A percentile compares a stretch with the other conserved stretches of the same genome.
Evolutionary conservation across 768 basidiomycete genomes (phyloP).

Genomic region (Lanmaoa pseudosensibilis): DNA sequence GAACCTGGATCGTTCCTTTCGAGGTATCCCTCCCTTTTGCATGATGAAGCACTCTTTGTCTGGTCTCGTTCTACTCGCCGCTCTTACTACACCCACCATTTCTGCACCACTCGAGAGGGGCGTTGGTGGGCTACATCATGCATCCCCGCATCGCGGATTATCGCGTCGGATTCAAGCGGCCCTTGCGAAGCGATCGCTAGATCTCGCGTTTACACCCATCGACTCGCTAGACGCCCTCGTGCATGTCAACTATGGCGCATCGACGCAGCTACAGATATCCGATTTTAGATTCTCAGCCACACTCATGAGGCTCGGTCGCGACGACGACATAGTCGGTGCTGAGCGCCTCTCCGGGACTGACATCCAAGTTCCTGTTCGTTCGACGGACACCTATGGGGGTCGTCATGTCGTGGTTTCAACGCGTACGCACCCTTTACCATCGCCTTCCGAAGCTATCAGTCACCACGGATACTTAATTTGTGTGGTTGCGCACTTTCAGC

Average conservation of each 20-base stretch:
- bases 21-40: not conserved
- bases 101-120: slow-evolving; percentile 4
- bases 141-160: slow-evolving; percentile 2
- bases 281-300: not conserved
- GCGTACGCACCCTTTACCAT: not conserved
- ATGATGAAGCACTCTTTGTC: not conserved
- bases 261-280: not conserved
- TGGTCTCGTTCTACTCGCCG: not conserved
- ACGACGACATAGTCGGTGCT: not conserved
- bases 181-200: not conserved
- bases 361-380: not conserved
- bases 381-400: not conserved
- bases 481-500: not conserved
- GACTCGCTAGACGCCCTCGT: not conserved
- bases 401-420: slow-evolving; percentile 2
- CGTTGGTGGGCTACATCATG: not conserved
- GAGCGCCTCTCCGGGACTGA: not conserved
- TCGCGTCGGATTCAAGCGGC: slow-evolving; percentile 2
- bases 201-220: slow-evolving; percentile 4
- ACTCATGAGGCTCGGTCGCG: not conserved
- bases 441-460: not conserved
- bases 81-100: not conserved
- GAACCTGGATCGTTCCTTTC: not conserved
- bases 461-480: not conserved
- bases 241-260: not conserved